Percentiles rank a stretch among this genome's conserved stretches.
Conservation (phyloP, 176 grass and related monocot genomes). For the Juncus effusus region DNA sequence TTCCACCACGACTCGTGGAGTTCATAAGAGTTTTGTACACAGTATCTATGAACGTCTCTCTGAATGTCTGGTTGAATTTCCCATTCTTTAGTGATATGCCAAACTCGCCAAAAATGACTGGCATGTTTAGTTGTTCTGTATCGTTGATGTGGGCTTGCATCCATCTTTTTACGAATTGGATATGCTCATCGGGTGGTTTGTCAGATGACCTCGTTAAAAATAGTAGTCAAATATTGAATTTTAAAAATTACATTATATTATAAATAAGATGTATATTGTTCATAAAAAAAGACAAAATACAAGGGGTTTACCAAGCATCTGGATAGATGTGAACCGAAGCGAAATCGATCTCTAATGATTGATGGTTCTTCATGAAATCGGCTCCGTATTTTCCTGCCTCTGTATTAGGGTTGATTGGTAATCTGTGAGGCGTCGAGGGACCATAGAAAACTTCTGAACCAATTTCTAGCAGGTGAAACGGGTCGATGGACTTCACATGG, state of each 20-base stretch:
- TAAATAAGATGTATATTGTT: background rate
- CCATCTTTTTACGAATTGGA: constrained; percentile 44
- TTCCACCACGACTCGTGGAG: constrained; percentile 43
- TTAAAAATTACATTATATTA: background rate
- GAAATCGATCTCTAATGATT: constrained; percentile 47
- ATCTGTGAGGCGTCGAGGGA: constrained; percentile 32
- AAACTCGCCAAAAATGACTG: constrained; percentile 60
- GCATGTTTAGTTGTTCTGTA: constrained; percentile 47
- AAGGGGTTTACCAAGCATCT: constrained; percentile 43
- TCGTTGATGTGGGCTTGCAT: constrained; percentile 54
- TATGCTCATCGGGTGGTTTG: constrained; percentile 18
- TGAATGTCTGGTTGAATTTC: constrained; percentile 43
- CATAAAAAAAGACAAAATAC: background rate
- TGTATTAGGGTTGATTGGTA: constrained; percentile 45
- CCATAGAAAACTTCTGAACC: constrained; percentile 68
- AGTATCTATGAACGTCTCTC: constrained; percentile 43
- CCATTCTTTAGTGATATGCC: constrained; percentile 40
- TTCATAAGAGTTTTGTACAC: constrained; percentile 42
- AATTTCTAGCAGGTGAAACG: constrained; percentile 48
- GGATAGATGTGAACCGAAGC: constrained; percentile 71
- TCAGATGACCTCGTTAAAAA: constrained; percentile 33
- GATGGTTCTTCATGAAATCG: constrained; percentile 73
- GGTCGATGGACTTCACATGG: constrained; percentile 58
- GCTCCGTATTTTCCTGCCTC: constrained; percentile 39
- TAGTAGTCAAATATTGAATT: background rate